Evolutionary conservation across 768 basidiomycete genomes (phyloP).

Genomic region (Boletus fagicola): DNA sequence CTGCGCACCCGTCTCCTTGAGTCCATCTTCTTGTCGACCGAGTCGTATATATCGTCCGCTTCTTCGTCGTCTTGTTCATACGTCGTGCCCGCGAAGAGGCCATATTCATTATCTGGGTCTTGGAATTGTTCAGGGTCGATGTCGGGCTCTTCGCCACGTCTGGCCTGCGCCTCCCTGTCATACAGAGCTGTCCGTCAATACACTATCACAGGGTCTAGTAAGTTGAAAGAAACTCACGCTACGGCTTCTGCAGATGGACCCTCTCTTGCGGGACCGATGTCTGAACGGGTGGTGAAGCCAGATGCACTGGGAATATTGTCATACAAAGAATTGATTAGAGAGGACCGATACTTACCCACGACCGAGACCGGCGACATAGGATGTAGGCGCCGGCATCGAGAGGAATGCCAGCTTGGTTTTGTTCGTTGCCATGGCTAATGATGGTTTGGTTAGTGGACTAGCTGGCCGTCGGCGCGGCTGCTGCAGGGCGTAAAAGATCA

Average conservation of each 20-base stretch:
- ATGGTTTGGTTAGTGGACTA: slow-evolving; percentile 16
- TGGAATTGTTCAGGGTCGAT: slow-evolving; percentile 89
- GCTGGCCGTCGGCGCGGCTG: no score
- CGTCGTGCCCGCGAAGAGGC: slow-evolving; percentile 91
- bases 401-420: slow-evolving; percentile 83
- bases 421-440: slow-evolving; percentile 48
- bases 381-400: slow-evolving; percentile 92
- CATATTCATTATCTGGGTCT: slow-evolving; percentile 97
- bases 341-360: no score
- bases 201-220: not conserved
- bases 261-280: slow-evolving; percentile 97
- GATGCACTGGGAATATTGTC: slow-evolving; percentile 62
- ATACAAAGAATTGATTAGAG: no score
- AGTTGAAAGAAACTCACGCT: slow-evolving; percentile 54
- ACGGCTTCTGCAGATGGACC: slow-evolving; percentile 90
- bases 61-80: slow-evolving; percentile 99
- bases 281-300: slow-evolving; percentile 95
- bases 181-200: not conserved
- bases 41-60: slow-evolving; percentile 91
- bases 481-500: no score
- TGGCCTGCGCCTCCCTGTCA: slow-evolving; percentile 80
- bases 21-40: slow-evolving; percentile 91
- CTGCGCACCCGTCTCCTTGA: slow-evolving; percentile 73
- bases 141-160: slow-evolving; percentile 84
- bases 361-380: slow-evolving; percentile 98